Percentiles rank a stretch among this genome's conserved stretches.
Conservation (phyloP, 1,139 yeast species). For the Yamadazyma epiphylla region DNA sequence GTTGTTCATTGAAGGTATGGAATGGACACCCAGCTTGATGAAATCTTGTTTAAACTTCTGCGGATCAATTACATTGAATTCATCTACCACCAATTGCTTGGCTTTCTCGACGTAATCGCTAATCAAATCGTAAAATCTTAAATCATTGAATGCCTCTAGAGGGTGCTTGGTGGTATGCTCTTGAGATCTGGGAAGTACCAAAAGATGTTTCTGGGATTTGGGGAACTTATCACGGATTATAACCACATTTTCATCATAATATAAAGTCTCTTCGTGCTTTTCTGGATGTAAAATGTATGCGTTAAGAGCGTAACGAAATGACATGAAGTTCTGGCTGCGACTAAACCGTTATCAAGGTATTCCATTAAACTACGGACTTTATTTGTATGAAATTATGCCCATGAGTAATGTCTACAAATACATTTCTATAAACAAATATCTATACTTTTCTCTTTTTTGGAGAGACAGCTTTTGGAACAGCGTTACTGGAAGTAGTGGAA, state of each 20-base stretch:
- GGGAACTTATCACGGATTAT: slow-evolving; percentile 63
- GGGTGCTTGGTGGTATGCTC: slow-evolving; percentile 48
- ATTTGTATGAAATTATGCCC: no score
- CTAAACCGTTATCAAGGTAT: no score
- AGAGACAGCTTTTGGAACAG: slow-evolving; percentile 3
- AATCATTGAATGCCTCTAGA: slow-evolving; percentile 41
- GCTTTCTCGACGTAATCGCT: slow-evolving; percentile 41
- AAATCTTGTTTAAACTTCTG: slow-evolving; percentile 26
- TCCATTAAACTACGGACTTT: no score
- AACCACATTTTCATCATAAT: slow-evolving; percentile 48
- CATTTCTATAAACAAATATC: no score
- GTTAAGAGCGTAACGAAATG: slow-evolving; percentile 32
- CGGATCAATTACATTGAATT: slow-evolving; percentile 19
- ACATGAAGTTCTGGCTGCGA: no score
- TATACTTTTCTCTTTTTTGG: slow-evolving; percentile 15
- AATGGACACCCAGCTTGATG: slow-evolving; percentile 64
- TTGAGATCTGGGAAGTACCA: slow-evolving; percentile 54
- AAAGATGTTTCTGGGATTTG: slow-evolving; percentile 57
- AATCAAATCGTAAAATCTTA: slow-evolving; percentile 28
- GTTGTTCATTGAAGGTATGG: slow-evolving; percentile 66
- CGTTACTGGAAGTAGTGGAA: slow-evolving; percentile 2
- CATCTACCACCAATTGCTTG: slow-evolving; percentile 32
- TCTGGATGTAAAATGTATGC: slow-evolving; percentile 30
- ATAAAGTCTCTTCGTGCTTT: slow-evolving; percentile 23
- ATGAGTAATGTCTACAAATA: no score